Base-by-base conservation (phyloP, 2,329 filamentous ascomycete species). In the Fusarium nisikadoi region DNA sequence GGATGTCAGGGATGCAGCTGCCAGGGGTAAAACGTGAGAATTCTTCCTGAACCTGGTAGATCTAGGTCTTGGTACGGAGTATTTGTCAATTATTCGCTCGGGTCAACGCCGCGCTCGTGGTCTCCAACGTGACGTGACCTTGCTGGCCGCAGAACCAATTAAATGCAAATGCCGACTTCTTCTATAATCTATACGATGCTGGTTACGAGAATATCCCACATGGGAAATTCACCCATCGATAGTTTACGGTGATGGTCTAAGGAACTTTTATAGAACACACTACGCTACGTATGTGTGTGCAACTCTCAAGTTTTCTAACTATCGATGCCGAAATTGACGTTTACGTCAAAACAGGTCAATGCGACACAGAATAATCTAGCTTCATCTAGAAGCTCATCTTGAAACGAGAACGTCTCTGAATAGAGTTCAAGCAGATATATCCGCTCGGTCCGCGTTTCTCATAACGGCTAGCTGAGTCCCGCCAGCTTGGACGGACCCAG, bases 21-120 rank as follows among this genome's bases (percentile, higher is more conserved):
- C 42, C 65, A 68, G 63, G 62, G 64, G 54, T 43, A 38, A 67
- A 67, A 53, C 41, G 63, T 42, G 39, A 53, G 39, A 45, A 38
- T n/a, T 61, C 17, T 63, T 36, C 42, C 20, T 31, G 25, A n/a
- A 39, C 27, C 43, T 65, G 36, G 56, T 14, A 43, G 50, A 17
- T 38, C 19, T 46, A 43, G 42, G 29, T 61, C 56, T 62, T 63
- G 38, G 45, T 33, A n/a, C n/a, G n/a, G n/a, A n/a, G n/a, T n/a
- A 61, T 62, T n/a, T 50, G 42, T 36, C 42, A 41, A 57, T 53
- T 38, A 64, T 43, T 69, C 65, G 65, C 31, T 53, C 65, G 50
- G 63, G 31, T 47, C 49, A 33, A 11, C 31, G 50, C 63, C 63
- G 57, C 25, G 17, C 49, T 53, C 23, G 23, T n/a, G 49, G 39